Base-by-base conservation (phyloP, 1,284 basidiomycete species). In the Porogramme epimiltina region DNA sequence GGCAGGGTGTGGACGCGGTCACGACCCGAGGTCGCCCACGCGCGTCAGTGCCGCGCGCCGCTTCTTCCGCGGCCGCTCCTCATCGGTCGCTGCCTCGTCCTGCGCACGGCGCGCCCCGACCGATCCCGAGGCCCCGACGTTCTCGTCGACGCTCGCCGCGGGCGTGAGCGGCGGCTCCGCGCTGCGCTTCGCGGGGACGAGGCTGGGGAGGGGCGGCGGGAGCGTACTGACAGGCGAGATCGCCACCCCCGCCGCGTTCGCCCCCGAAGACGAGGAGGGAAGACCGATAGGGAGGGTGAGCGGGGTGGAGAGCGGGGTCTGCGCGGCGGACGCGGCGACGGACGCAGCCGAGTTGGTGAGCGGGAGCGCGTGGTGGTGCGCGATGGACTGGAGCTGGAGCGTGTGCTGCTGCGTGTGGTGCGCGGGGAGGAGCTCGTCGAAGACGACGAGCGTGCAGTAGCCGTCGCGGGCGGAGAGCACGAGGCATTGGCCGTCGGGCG, bases 401-500 rank as follows among this genome's bases (percentile, higher is more conserved):
- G 89, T 84, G 56, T 91, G 89, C 64, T 95, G 93, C 65, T 95
- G 93, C 0, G 87, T 93, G 54, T 92, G 87, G 66, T 95, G 82
- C 2, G 87, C 82, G 0, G 90, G 83, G 1, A 98, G 82, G 45
- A 97, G 87, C 71, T 98, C 96, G 65, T 93, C 91, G 60, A 95
- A 89, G 26, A 90, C 85, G 51, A 97, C 83, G 51, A 98, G 82
- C 0, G 96, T 97, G 74, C 97, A 99, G 72, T 98, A 99, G 1
- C 96, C 96, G 68, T 99, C 96, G 25, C 93, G 86, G 0, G 94
- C 93, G 0, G 94, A 91, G 41, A 98, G 82, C 60, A 98, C 85
- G 34, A 99, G 80, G 34, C 90, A 86, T 70, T 98, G 94, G 0
- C 96, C 96, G 64, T 99, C 96, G 0, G 94, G 87, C 0, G 95